phyloP scores from a whole-genome alignment of 2,329 filamentous ascomycete species.

The Lecanicillium sp. region DNA sequence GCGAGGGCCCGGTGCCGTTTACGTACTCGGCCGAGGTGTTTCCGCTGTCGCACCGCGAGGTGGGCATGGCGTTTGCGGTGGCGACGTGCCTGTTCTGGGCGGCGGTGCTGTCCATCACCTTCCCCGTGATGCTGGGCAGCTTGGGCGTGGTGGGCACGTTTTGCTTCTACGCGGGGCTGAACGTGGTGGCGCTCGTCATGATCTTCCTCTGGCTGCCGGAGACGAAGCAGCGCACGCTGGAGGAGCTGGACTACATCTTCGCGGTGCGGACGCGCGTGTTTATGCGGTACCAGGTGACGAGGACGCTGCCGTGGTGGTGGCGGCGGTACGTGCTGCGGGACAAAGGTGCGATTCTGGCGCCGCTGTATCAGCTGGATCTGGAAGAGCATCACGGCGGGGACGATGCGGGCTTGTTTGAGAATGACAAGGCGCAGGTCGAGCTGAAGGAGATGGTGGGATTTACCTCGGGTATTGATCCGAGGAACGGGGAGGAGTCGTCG shows the following conservation, averaged over 20 bases:
- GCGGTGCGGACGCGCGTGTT: slow-evolving; percentile 54
- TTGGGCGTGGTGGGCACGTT: slow-evolving; percentile 45
- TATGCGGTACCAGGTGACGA: slow-evolving; percentile 50
- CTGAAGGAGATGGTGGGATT: slow-evolving; percentile 32
- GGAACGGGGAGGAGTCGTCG: slow-evolving; percentile 6
- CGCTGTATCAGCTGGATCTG: slow-evolving; percentile 37
- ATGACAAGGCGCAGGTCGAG: slow-evolving; percentile 34
- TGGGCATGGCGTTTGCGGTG: slow-evolving; percentile 65
- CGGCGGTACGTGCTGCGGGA: slow-evolving; percentile 50
- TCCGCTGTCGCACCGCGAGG: slow-evolving; percentile 62
- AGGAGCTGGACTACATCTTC: slow-evolving; percentile 55
- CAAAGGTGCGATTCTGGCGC: slow-evolving; percentile 35
- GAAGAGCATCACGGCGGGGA: slow-evolving; percentile 26
- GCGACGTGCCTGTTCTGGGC: slow-evolving; percentile 59
- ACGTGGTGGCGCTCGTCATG: slow-evolving; percentile 47
- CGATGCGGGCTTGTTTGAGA: slow-evolving; percentile 26
- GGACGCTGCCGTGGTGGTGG: slow-evolving; percentile 55
- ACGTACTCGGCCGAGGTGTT: slow-evolving; percentile 65
- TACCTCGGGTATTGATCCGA: slow-evolving; percentile 2
- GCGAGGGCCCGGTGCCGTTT: slow-evolving; percentile 62
- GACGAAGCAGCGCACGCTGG: slow-evolving; percentile 50
- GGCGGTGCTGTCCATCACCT: slow-evolving; percentile 56
- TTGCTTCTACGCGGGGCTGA: slow-evolving; percentile 49
- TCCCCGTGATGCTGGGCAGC: slow-evolving; percentile 48
- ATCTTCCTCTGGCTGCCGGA: slow-evolving; percentile 54